Evolutionary conservation across 139 green algal genomes (phyloP).

Genomic region (Chlamydomonas applanata): DNA sequence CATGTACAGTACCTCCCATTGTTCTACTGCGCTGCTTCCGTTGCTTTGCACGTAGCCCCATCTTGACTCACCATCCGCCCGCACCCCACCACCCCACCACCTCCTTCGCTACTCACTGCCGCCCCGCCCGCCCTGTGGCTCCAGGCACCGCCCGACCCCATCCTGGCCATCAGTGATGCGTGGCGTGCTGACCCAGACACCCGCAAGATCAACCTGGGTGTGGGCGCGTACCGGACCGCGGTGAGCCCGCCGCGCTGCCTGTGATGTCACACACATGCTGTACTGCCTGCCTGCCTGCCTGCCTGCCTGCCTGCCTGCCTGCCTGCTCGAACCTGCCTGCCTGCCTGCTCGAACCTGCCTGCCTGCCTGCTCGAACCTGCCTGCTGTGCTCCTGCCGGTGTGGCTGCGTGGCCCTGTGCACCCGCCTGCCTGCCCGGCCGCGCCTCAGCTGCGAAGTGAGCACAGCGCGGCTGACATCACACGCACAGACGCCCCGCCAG

Average conservation of each 20-base stretch:
- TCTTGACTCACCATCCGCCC: too few species aligned
- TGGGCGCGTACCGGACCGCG: constrained; percentile 86
- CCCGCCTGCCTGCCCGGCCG: too few species aligned
- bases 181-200: constrained; percentile 63
- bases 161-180: constrained; percentile 74
- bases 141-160: constrained; percentile 25
- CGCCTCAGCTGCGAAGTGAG: background rate
- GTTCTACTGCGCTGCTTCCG: too few species aligned
- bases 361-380: too few species aligned
- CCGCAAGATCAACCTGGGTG: constrained; percentile 88
- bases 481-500: background rate
- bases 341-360: too few species aligned
- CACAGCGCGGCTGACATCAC: background rate
- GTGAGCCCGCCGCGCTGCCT: too few species aligned
- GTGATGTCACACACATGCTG: background rate
- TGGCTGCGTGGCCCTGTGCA: background rate
- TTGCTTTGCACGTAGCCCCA: too few species aligned
- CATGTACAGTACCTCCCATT: too few species aligned
- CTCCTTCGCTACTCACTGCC: too few species aligned
- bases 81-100: too few species aligned
- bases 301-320: background rate
- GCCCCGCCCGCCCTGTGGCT: too few species aligned
- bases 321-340: too few species aligned
- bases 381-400: background rate
- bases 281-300: background rate